phyloP scores from a whole-genome alignment of 2,329 filamentous ascomycete genomes.

The Exophiala sp. region DNA sequence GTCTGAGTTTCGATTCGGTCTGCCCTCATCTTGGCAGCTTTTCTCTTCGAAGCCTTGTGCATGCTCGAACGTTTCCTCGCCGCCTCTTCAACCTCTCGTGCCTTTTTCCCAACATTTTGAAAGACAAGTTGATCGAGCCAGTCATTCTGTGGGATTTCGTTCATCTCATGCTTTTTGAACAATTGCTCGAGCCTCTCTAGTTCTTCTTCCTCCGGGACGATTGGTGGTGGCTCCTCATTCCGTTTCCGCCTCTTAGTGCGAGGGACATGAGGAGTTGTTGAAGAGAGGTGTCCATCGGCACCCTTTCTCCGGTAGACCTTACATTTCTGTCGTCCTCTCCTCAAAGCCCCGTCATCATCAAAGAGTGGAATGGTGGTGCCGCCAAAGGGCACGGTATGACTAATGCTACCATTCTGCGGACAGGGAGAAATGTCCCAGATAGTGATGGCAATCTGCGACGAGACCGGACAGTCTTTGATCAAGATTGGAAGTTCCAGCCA shows the following conservation, averaged over 20 bases:
- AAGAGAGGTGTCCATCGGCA: slow-evolving; percentile 79
- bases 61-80: slow-evolving; percentile 54
- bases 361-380: slow-evolving; percentile 92
- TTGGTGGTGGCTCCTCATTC: slow-evolving; percentile 43
- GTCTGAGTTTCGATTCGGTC: slow-evolving; percentile 32
- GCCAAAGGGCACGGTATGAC: slow-evolving; percentile 85
- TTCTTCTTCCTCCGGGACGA: slow-evolving; percentile 73
- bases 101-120: slow-evolving; percentile 77
- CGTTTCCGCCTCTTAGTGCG: slow-evolving; percentile 53
- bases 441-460: slow-evolving; percentile 84
- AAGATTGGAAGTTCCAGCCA: slow-evolving; percentile 86
- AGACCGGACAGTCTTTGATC: slow-evolving; percentile 76
- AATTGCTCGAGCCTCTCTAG: slow-evolving; percentile 83
- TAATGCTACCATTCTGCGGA: slow-evolving; percentile 64
- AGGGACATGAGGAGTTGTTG: slow-evolving; percentile 70
- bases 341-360: slow-evolving; percentile 83
- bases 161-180: slow-evolving; percentile 98
- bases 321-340: slow-evolving; percentile 91
- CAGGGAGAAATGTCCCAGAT: slow-evolving; percentile 90
- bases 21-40: slow-evolving; percentile 9
- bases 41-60: slow-evolving; percentile 36
- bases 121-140: slow-evolving; percentile 97
- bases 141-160: slow-evolving; percentile 85
- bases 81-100: slow-evolving; percentile 61
- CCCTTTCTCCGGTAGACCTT: slow-evolving; percentile 74